A percentile compares a stretch with the other conserved stretches of the same genome.
Conservation (phyloP, 768 basidiomycete genomes). For the Sporobolomyces phaffii region DNA sequence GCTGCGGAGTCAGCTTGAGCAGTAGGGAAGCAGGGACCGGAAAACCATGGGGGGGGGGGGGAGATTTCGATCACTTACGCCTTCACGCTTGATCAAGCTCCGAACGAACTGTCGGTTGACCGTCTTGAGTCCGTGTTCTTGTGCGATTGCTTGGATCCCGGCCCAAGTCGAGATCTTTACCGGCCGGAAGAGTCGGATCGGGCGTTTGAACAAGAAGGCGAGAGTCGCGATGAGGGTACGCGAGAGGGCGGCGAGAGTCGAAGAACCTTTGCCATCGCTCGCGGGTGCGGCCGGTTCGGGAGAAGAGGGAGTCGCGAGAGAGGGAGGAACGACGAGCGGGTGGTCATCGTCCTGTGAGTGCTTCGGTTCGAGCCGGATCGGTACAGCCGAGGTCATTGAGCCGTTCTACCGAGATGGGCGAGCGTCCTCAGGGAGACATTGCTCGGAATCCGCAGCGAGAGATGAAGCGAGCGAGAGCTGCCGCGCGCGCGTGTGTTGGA, state of each 20-base stretch:
- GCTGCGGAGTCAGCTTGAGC: too few species aligned
- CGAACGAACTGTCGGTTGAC: constrained; percentile 27
- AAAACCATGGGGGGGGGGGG: not conserved
- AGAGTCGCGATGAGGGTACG: constrained; percentile 21
- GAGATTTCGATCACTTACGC: not conserved
- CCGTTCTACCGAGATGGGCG: too few species aligned
- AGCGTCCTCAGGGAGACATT: too few species aligned
- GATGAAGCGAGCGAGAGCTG: too few species aligned
- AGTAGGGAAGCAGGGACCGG: not conserved
- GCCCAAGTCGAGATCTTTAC: constrained; percentile 39
- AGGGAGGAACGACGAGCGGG: too few species aligned
- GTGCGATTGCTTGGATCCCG: constrained; percentile 35
- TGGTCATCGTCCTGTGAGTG: too few species aligned
- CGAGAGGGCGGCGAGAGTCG: constrained; percentile 6
- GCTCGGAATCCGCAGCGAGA: too few species aligned
- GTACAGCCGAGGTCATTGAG: too few species aligned
- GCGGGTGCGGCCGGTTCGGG: too few species aligned
- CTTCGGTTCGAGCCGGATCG: too few species aligned
- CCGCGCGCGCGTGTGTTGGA: too few species aligned
- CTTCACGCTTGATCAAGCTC: constrained; percentile 23
- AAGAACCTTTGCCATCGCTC: constrained; percentile 6
- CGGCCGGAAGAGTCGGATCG: constrained; percentile 34
- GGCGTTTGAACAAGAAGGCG: constrained; percentile 37
- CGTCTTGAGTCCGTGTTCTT: constrained; percentile 19
- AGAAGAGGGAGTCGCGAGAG: too few species aligned